Evolutionary conservation across 306 rosid species (phyloP), one percentile per base, ranked within the genome.

Genomic region (Delonix regia): DNA sequence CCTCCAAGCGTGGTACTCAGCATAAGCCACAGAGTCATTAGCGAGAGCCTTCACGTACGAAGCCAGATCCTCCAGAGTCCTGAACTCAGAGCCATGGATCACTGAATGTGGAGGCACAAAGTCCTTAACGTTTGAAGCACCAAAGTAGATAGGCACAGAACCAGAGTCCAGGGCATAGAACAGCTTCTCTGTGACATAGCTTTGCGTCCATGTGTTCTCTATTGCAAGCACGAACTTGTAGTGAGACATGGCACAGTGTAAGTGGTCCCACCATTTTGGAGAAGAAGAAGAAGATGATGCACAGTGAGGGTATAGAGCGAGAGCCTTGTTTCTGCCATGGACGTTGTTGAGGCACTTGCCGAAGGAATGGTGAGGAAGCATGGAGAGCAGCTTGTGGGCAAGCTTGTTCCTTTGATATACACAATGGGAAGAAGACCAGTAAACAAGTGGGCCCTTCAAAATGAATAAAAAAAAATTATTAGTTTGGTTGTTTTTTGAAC

Each of bases 141-240:
- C 70, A 14, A 65, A 65, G 70, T 65, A 65, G 49, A 65, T 65
- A 6, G 70, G 70, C 18, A 65, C 49, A 13, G 70, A 13, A 4
- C 30, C 49, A 3, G 70, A 65, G 49, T 65, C 70, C 10, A 65
- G 5, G 70, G 70, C 70, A 24, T 65, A 65, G 70, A 65, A 65
- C 9, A 65, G 70, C 48, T 65, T 65, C 70, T 65, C 70, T 0
- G 70, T 65, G 48, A 65, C 70, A 24, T 65, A 65, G 70, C 49
- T 65, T 0, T 38, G 9, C 0, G 70, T 21, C 49, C 25, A n/a
- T 0, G 70, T 65, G 70, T 65, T 65, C 24, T 65, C 70, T 9
- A 65, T 65, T 24, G 70, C 70, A 12, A 65, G 49, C 28, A 65
- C 70, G 14, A 65, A 65, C 70, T 65, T 65, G 49, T 65, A 65